Base-by-base conservation (phyloP, 2,329 filamentous ascomycete genomes). In the Aulographum hederae region DNA sequence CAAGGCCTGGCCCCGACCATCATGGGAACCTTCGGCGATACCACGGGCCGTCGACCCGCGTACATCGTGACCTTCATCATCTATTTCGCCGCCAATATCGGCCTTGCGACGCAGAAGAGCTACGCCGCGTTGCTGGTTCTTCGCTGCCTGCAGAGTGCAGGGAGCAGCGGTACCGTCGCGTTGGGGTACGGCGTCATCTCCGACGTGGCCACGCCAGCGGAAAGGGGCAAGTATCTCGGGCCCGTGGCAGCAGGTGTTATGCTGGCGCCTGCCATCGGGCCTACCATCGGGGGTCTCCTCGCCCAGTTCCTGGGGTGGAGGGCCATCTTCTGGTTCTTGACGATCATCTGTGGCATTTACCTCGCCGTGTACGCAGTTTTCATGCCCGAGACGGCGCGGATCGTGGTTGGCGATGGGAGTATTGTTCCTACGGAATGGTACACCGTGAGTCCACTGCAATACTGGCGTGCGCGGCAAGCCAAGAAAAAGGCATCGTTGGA, bases 311-410 rank as follows among this genome's bases (percentile, higher is more conserved):
- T 54, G 1, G 52, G 52, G 5, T 56, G 52, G 45, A 44, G 49
- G 20, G 46, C 48, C 1, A 54, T 54, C n/a, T 56, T 56, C 38
- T 55, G 50, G 48, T 55, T 54, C 28, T 43, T 54, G 8, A 42
- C 48, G 23, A 58, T 60, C 33, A 50, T 58, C 37, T 46, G 54
- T 3, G 49, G 46, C 6, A 37, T 47, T 5, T 50, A 47, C 30
- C 43, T 53, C 3, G 10, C 56, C 2, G 45, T 38, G 30, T 47
- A 52, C 25, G 34, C 43, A 5, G 41, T 53, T 8, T 53, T 60
- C 33, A 48, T 58, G 38, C 55, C 54, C 0, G 55, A 57, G 31
- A 56, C 53, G 0, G 32, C 39, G 12, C 47, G 54, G 4, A 47
- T 42, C 20, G 39, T 49, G 21, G 42, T 46, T 21, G 45, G 42